Evolutionary conservation across 2,329 filamentous ascomycete species (phyloP).

Genomic region (Hortaea sp.): DNA sequence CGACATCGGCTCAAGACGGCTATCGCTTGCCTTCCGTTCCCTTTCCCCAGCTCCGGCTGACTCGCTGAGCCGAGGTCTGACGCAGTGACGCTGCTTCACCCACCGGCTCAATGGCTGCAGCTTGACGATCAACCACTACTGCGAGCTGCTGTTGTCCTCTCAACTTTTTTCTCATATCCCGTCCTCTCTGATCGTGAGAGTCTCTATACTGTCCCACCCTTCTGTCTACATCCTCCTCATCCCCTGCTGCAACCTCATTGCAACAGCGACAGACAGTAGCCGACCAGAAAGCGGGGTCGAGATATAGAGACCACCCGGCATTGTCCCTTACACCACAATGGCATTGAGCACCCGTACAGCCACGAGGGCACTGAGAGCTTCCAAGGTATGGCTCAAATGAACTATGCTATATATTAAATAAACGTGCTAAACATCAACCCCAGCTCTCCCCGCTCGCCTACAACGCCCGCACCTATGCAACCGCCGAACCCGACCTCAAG

Average conservation of each 20-base stretch:
- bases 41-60: background rate
- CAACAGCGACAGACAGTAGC: too few species aligned
- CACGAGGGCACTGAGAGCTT: constrained; percentile 51
- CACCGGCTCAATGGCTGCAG: background rate
- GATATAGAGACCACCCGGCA: too few species aligned
- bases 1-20: constrained; percentile 3
- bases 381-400: constrained; percentile 46
- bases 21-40: too few species aligned
- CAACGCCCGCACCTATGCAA: constrained; percentile 51
- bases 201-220: too few species aligned
- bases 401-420: background rate
- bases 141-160: too few species aligned
- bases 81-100: background rate
- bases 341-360: constrained; percentile 54
- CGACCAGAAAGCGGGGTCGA: constrained; percentile 1
- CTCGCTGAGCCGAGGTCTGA: constrained; percentile 3
- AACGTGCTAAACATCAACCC: background rate
- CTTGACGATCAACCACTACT: too few species aligned
- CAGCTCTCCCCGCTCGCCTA: constrained; percentile 17
- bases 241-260: too few species aligned
- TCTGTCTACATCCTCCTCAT: too few species aligned
- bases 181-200: too few species aligned
- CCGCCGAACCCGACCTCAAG: constrained; percentile 81
- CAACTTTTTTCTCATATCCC: too few species aligned
- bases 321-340: constrained; percentile 35